Conservation (phyloP, 73 alveolate species). For the Stentor roeselii region DNA sequence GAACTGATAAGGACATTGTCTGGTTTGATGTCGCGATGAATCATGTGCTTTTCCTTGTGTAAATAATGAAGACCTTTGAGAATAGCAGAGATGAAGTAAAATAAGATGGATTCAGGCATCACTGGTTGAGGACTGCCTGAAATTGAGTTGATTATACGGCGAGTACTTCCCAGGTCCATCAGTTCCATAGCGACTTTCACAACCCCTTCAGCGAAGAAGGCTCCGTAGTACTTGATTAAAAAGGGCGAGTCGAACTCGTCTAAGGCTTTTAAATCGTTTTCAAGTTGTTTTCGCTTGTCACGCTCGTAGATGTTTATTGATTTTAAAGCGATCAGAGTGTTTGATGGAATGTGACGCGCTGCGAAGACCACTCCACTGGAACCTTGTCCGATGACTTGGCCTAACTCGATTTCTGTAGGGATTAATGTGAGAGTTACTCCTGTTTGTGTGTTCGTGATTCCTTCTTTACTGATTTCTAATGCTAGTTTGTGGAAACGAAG, state of each 20-base stretch:
- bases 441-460: constrained; percentile 23
- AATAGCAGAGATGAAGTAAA: constrained; percentile 36
- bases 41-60: constrained; percentile 57
- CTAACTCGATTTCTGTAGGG: constrained; percentile 23
- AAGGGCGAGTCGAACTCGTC: constrained; percentile 69
- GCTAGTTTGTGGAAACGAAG: constrained; percentile 19
- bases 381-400: constrained; percentile 58
- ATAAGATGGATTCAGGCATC: constrained; percentile 2
- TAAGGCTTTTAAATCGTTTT: constrained; percentile 82
- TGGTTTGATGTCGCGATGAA: constrained; percentile 72
- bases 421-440: constrained; percentile 7
- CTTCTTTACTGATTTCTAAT: constrained; percentile 15
- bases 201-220: constrained; percentile 84
- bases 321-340: constrained; percentile 49
- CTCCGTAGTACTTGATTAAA: constrained; percentile 87
- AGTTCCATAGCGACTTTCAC: constrained; percentile 86
- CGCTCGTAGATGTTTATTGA: constrained; percentile 78
- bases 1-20: constrained; percentile 62
- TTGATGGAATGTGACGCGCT: constrained; percentile 56
- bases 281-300: constrained; percentile 75
- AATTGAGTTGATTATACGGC: constrained; percentile 43
- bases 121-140: constrained; percentile 22
- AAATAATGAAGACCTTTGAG: constrained; percentile 56
- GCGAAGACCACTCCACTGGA: constrained; percentile 64
- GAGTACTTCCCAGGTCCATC: constrained; percentile 86